Evolutionary conservation across 495 filamentous ascomycete genomes (phyloP), one percentile per base, ranked within the genome.

Genomic region (Bacidia rubella): DNA sequence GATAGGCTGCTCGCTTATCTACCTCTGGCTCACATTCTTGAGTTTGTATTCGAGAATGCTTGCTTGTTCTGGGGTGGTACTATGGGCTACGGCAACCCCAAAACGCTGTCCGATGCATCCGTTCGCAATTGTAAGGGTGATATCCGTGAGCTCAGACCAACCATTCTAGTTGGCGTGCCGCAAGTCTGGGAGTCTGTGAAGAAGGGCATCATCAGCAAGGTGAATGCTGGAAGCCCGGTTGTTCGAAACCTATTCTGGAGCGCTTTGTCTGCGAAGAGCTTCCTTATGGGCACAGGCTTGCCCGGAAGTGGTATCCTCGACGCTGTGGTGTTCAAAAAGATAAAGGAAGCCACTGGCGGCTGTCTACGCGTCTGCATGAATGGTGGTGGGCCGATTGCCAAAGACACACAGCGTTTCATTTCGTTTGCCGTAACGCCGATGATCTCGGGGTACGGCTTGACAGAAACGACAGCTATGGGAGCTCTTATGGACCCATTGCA

Each of bases 131-230:
- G 87, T 78, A 85, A 83, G 63, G 92, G 92, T 54, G 92, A 98
- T 65, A 97, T 98, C 61, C 80, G 82, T 55, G 92, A 98, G 63
- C 88, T 95, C 69, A 82, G 81, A 62, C 92, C 92, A 21, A 90
- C 85, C 19, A 79, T 98, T 56, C 74, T 98, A 42, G 87, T 96
- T 45, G 92, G 92, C 63, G 92, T 98, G 19, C 92, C 92, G 7
- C 89, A 90, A 27, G 92, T 98, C 11, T 98, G 90, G 86, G 92
- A 98, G 69, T 82, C 87, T 0, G 87, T 98, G 58, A 97, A 96
- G 81, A 98, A 98, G 68, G 92, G 92, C 59, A 90, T 98, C 57
- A 73, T 94, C 56, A 74, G 76, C 63, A 92, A 95, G 69, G 79
- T 97, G 54, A 81, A 84, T 67, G 79, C 82, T 57, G 79, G 80